A percentile compares a stretch with the other conserved stretches of the same genome.
phyloP scores from a whole-genome alignment of 352 stramenopile genomes.

The Plasmopara muralis region DNA sequence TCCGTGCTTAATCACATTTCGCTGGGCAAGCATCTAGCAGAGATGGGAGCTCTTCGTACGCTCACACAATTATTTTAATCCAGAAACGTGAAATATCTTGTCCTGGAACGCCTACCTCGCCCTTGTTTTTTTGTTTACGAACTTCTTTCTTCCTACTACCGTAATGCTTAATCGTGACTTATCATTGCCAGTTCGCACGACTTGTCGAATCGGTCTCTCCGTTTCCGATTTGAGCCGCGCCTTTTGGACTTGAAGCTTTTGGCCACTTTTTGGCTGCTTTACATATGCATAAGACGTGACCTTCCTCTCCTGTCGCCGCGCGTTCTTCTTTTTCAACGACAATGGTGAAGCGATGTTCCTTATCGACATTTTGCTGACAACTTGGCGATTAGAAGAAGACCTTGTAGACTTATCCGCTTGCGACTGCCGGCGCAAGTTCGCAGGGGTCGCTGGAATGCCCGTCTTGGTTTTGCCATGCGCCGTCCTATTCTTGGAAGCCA shows the following conservation, averaged over 20 bases:
- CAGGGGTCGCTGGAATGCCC: too few relatives aligned
- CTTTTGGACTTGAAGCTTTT: slow-evolving; percentile 12
- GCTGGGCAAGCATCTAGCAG: too few relatives aligned
- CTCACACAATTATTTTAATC: too few relatives aligned
- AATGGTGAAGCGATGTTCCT: slow-evolving; percentile 1
- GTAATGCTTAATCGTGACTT: slow-evolving; percentile 37
- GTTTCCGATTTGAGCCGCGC: slow-evolving; percentile 11
- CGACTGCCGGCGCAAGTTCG: too few relatives aligned
- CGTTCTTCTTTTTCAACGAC: slow-evolving; percentile 19
- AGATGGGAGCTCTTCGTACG: too few relatives aligned
- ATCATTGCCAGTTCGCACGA: slow-evolving; percentile 28
- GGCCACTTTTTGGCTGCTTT: slow-evolving; percentile 7
- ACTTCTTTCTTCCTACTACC: slow-evolving; percentile 21
- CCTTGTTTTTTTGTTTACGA: slow-evolving; percentile 11
- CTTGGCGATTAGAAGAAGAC: not conserved
- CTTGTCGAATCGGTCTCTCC: slow-evolving; percentile 14
- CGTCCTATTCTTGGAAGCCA: too few relatives aligned
- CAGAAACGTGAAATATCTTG: slow-evolving; percentile 23
- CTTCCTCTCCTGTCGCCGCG: slow-evolving; percentile 8
- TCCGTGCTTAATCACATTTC: too few relatives aligned
- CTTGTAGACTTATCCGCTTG: slow-evolving; percentile 10
- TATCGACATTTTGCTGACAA: slow-evolving; percentile 6
- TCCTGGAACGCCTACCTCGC: slow-evolving; percentile 28
- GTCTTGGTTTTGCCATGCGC: too few relatives aligned
- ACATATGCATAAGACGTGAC: slow-evolving; percentile 5